Conservation (phyloP, 306 rosid genomes). For the Prunus padus region DNA sequence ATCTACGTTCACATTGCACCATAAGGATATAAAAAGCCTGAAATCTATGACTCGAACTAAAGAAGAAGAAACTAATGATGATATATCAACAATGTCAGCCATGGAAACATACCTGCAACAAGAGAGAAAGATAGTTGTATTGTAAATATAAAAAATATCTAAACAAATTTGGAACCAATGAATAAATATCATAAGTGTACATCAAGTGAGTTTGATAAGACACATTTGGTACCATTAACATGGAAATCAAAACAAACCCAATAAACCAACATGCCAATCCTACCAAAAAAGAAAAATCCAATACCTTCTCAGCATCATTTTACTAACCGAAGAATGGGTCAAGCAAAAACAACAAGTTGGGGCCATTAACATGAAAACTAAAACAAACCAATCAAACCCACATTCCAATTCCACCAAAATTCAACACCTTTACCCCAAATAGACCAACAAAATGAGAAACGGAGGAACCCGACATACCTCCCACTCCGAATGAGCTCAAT, state of each 20-base stretch:
- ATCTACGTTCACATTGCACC: conserved; percentile 66
- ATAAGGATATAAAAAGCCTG: conserved; percentile 64
- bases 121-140: neutral
- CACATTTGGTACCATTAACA: neutral
- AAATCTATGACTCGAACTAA: conserved; percentile 59
- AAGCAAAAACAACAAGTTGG: neutral
- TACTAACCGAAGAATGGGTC: neutral
- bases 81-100: conserved; percentile 65
- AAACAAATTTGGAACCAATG: neutral
- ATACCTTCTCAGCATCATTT: neutral
- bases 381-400: conserved; percentile 1
- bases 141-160: conserved; percentile 4
- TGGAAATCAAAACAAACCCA: neutral
- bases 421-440: neutral
- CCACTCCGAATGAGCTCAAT: conserved; percentile 51
- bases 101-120: conserved; percentile 74
- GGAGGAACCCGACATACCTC: conserved; percentile 42
- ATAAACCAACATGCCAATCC: conserved; percentile 10
- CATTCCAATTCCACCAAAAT: conserved; percentile 7
- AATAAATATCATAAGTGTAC: neutral
- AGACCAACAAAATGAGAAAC: neutral
- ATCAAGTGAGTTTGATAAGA: neutral
- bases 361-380: neutral
- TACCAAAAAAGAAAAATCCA: neutral
- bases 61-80: conserved; percentile 60